These are phyloP conservation scores for Trametes cubensis DNA, from an alignment of 768 basidiomycete genomes.

Conservation along the genomic window DNA sequence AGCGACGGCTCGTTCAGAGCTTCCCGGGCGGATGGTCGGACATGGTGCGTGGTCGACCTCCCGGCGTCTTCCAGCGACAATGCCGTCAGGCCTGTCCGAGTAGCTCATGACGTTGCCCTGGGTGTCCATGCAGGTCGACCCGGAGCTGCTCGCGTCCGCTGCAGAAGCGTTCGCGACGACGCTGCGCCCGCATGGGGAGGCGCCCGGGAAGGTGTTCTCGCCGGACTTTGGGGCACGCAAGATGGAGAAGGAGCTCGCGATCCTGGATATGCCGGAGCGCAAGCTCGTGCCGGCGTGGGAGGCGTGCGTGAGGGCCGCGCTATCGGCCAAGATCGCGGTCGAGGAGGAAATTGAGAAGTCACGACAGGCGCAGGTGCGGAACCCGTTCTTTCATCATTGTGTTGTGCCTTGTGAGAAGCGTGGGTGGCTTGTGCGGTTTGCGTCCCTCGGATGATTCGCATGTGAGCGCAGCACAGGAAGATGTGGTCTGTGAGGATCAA, in stretches of 20 bases:
- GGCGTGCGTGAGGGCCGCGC: slow-evolving; percentile 44
- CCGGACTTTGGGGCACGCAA: slow-evolving; percentile 48
- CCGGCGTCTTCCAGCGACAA: neutral
- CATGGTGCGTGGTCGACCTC: slow-evolving; percentile 31
- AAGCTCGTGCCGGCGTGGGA: slow-evolving; percentile 50
- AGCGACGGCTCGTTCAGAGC: slow-evolving; percentile 44
- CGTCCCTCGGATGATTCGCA: too few species aligned
- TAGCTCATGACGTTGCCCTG: neutral
- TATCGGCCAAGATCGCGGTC: slow-evolving; percentile 41
- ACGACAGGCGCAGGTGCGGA: slow-evolving; percentile 47
- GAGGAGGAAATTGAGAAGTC: slow-evolving; percentile 56
- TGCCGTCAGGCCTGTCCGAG: neutral
- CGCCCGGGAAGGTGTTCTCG: slow-evolving; percentile 40
- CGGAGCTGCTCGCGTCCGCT: slow-evolving; percentile 35
- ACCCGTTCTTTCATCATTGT: neutral
- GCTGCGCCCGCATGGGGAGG: slow-evolving; percentile 24
- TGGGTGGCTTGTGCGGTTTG: too few species aligned
- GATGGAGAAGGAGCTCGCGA: slow-evolving; percentile 45
- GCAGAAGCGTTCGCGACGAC: slow-evolving; percentile 38
- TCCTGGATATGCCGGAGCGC: slow-evolving; percentile 47
- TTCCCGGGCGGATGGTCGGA: slow-evolving; percentile 41
- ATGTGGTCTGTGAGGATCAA: too few species aligned
- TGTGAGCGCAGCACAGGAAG: too few species aligned
- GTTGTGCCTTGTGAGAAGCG: neutral
- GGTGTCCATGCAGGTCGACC: slow-evolving; percentile 43